Base-by-base conservation (phyloP, 169 alveolate genomes). In the Cryptosporidium muris region DNA sequence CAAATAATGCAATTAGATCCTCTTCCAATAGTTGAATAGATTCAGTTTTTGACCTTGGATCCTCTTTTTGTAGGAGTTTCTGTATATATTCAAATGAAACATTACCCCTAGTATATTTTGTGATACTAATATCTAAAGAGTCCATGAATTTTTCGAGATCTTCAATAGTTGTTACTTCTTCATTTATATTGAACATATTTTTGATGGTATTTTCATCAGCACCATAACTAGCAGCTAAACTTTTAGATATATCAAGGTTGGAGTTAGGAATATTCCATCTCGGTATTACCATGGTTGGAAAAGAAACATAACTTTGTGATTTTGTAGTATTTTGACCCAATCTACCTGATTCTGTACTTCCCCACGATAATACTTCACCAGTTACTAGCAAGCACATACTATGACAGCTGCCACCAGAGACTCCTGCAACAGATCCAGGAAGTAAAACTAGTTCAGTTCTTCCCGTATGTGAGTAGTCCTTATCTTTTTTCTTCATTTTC, bases 331-430 rank as follows among this genome's bases (percentile, higher is more conserved):
- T 11, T 12, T 66, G 81, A 11, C 65, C 81, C 16, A 66, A 38
- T 51, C 51, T 66, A 8, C 81, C 81, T 49, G 43, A 25, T 16
- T 63, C 48, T 4, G 81, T 14, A 6, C 51, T 64, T 48, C 81
- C 81, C 81, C 81, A 66, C 2, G 81, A 66, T 34, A 66, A 52
- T 51, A 66, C 81, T 16, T 66, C 81, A 8, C 81, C 81, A 7
- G 81, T 47, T 25, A 64, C 45, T 42, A 66, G 38, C 1, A 66
- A 49, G 60, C 81, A 66, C 34, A 66, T 64, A 66, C 51, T 63
- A 42, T 66, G 81, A 16, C 51, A 4, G 2, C 64, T 37, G 25
- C 81, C 51, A 51, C 81, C 81, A 51, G 81, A 51, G 12, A 66
- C 64, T 51, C 81, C 81, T 12, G 51, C 4, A 14, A 51, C 81